Conservation (phyloP, 176 grass and related monocot species). For the Chrysopogon serrulatus region DNA sequence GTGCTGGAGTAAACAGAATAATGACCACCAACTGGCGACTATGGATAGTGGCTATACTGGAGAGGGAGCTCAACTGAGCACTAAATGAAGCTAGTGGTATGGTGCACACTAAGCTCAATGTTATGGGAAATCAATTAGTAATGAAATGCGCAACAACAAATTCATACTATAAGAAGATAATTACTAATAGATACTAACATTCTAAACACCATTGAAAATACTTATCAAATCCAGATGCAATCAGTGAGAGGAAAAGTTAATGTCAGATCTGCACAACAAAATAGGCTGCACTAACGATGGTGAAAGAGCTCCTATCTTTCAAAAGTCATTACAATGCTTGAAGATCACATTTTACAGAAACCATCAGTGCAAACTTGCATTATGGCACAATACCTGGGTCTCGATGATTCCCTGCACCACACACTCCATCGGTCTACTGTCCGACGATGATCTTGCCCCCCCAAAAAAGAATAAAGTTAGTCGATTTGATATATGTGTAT, state of each 20-base stretch:
- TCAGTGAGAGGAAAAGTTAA: background rate
- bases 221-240: background rate
- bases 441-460: background rate
- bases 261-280: background rate
- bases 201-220: background rate
- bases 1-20: slow-evolving; percentile 5
- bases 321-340: background rate
- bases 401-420: slow-evolving; percentile 90
- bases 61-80: background rate
- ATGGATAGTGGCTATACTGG: background rate
- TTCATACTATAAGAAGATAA: background rate
- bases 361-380: background rate
- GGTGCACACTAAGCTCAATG: background rate
- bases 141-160: slow-evolving; percentile 1
- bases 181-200: background rate
- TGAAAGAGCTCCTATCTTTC: background rate
- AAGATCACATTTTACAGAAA: background rate
- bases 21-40: background rate
- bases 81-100: background rate
- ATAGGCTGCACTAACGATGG: background rate
- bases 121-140: background rate
- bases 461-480: background rate
- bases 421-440: slow-evolving; percentile 54
- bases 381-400: slow-evolving; percentile 51
- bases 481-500: background rate